These are phyloP conservation scores for Tricholomella constricta DNA, from an alignment of 768 basidiomycete species.

Conservation along the genomic window DNA sequence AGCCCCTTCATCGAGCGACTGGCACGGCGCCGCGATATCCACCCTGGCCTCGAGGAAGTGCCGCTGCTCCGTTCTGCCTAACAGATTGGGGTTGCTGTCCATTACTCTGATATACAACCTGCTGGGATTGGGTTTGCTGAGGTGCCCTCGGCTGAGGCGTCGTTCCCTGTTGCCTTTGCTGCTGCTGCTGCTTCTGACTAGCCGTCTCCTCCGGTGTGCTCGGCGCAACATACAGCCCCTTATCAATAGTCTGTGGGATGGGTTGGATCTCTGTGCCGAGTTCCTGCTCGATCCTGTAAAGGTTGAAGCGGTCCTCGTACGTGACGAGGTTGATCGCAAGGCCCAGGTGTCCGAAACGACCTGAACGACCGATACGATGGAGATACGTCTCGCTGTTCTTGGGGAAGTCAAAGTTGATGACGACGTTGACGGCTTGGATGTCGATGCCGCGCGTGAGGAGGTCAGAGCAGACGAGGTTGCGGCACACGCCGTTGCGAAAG, in stretches of 20 bases:
- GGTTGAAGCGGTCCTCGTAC: constrained; percentile 96
- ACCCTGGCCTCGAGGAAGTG: constrained; percentile 27
- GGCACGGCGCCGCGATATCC: constrained; percentile 41
- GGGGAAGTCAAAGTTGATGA: constrained; percentile 99
- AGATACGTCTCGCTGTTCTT: constrained; percentile 99
- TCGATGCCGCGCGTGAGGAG: constrained; percentile 98
- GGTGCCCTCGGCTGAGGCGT: constrained; percentile 24
- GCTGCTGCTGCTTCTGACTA: constrained; percentile 4
- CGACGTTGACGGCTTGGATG: constrained; percentile 99
- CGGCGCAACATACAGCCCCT: constrained; percentile 91
- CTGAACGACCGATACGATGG: constrained; percentile 96
- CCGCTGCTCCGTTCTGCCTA: constrained; percentile 25
- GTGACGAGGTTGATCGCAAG: constrained; percentile 98
- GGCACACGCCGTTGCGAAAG: constrained; percentile 97
- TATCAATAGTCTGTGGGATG: constrained; percentile 90
- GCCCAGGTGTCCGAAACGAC: constrained; percentile 95
- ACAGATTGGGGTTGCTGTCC: constrained; percentile 27
- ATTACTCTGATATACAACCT: constrained; percentile 39
- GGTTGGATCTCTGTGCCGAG: constrained; percentile 97
- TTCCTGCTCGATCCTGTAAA: constrained; percentile 98
- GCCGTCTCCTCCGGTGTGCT: constrained; percentile 45
- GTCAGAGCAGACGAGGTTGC: constrained; percentile 98
- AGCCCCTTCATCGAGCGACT: constrained; percentile 33
- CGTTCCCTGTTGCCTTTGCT: constrained; percentile 28
- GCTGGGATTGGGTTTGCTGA: constrained; percentile 27